Evolutionary conservation across 176 grass and related monocot species (phyloP).

Genomic region (Carex littledalei): DNA sequence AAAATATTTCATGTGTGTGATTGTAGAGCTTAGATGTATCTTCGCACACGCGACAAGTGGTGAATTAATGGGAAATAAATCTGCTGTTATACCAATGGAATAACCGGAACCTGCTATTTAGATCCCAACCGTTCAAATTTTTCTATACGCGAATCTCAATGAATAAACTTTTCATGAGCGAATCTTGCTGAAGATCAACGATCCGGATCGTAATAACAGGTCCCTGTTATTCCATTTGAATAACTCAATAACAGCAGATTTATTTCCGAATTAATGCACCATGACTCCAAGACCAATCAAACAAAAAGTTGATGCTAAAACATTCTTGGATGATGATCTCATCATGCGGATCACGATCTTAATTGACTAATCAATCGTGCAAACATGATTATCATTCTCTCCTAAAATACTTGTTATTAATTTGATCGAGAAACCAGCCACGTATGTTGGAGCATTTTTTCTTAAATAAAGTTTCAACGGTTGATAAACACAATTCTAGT

Average conservation of each 20-base stretch:
- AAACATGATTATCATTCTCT: background rate
- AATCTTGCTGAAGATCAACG: no score
- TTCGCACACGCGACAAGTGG: background rate
- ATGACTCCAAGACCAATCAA: background rate
- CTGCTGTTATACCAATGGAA: no score
- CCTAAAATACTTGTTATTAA: background rate
- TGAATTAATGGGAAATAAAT: background rate
- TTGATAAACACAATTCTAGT: background rate
- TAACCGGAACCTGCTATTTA: no score
- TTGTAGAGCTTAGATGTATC: background rate
- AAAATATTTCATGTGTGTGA: background rate
- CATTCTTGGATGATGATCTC: no score
- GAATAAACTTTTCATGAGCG: no score
- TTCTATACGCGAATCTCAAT: no score
- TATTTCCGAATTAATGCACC: background rate
- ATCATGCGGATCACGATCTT: background rate
- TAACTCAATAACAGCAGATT: no score
- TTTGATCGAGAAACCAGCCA: background rate
- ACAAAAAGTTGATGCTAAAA: background rate
- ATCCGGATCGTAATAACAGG: no score
- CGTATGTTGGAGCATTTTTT: background rate
- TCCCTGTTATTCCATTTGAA: no score
- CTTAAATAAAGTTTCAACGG: background rate
- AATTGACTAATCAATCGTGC: background rate
- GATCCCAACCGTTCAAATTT: no score